Evolutionary conservation across 2,329 filamentous ascomycete genomes (phyloP), one percentile per base, ranked within the genome.

Genomic region (Trichoderma asperellum): DNA sequence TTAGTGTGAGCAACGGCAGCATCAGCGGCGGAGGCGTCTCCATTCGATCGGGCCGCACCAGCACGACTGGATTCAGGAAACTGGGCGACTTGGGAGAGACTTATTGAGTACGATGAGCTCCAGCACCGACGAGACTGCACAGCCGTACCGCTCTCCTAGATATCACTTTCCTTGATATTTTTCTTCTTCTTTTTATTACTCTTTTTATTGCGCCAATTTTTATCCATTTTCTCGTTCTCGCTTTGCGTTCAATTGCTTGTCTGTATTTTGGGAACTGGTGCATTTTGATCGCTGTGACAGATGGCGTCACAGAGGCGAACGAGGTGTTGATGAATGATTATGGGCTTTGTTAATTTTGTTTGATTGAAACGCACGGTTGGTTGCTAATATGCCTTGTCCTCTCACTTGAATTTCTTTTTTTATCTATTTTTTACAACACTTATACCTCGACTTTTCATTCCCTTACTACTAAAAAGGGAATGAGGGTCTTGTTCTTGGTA

Each of bases 21-120:
- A 81, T 83, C 72, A 82, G 79, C 53, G 83, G 81, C 74, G 83
- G 78, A 68, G 79, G 78, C 47, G 68, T 76, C 69, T 75, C 76
- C 55, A 77, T 59, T 56, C 69, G 68, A 32, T 55, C 73, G 35
- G 73, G 74, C 18, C 76, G 79, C 68, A 74, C 77, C n/a, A 77
- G 76, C 69, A 74, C 76, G 34, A 76, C 75, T 64, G 79, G 78
- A 52, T 74, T 77, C 57, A 79, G 79, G 73, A 84, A 79, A 71
- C 73, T 86, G 68, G 80, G 80, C 70, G 85, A 87, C 70, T 76
- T 86, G 70, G 85, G 85, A 68, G 85, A 87, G 80, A 87, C 85
- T 10, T 87, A 86, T 72, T 87, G 76, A 79, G 12, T 56, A 35
- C 55, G 24, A 64, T 64, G 61, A 67, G 55, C 63, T 59, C 55